Base-by-base conservation (phyloP, 257 asterid species). In the Fraxinus pennsylvanica region DNA sequence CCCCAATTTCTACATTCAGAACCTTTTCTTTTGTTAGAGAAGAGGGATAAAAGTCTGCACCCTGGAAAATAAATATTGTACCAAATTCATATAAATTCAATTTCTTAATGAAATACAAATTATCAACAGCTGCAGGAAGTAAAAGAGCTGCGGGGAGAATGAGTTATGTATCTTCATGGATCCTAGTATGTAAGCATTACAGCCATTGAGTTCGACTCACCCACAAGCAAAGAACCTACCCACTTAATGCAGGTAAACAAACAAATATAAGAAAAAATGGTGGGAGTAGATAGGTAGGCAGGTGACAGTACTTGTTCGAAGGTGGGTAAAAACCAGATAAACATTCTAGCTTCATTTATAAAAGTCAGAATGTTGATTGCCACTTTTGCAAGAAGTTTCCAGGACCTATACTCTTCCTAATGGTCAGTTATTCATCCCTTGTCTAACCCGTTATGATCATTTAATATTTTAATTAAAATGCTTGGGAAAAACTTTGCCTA, bases 1-100 rank as follows among this genome's bases (percentile, higher is more conserved):
- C 17, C 35, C 43, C 33, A 65, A 63, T 79, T 45, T 65, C 68
- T 76, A 57, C 19, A 47, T 30, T 67, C 29, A 52, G 47, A 45
- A 82, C 73, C 74, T 6, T 13, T 72, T 10, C 21, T 74, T 81
- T 59, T 35, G 25, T 70, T 17, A 33, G n/a, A 73, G 25, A 78
- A 54, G 3, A 50, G 15, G 17, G 74, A 63, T 19, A 22, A 43
- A 25, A 72, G 57, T 27, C 52, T 25, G 73, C 52, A 35, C 78
- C 41, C 12, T 35, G 67, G 67, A 65, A 63, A 14, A 33, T 29
- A 14, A 72, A 54, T 54, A 33, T n/a, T 35, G 41, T 9, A 17
- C 35, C n/a, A 57, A 17, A 57, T 57, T 57, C 29, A 19, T n/a
- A n/a, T 6, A 57, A 54, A 19, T 7, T 17, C 27, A 10, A 63